These are phyloP conservation scores for Phoma herbarum DNA, from an alignment of 2,329 filamentous ascomycete species.

Conservation along the genomic window DNA sequence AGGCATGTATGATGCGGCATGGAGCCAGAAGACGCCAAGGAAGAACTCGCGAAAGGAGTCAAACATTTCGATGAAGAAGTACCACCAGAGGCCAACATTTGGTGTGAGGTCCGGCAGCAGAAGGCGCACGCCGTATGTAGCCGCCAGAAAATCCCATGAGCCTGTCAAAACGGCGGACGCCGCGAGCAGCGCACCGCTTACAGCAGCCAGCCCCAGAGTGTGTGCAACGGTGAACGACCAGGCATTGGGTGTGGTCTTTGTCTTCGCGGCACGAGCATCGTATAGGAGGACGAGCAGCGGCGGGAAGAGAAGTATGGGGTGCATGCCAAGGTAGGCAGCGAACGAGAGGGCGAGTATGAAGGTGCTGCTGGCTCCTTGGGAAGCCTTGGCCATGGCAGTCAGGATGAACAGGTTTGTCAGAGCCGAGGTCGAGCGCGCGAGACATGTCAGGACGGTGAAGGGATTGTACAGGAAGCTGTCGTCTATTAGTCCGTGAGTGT, in stretches of 20 bases:
- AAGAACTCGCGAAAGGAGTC: constrained; percentile 98
- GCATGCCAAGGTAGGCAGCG: constrained; percentile 90
- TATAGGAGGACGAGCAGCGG: constrained; percentile 83
- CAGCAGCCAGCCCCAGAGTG: constrained; percentile 61
- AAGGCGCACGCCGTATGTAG: constrained; percentile 93
- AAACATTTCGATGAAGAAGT: constrained; percentile 99
- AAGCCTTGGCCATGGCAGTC: constrained; percentile 81
- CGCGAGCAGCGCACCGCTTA: constrained; percentile 64
- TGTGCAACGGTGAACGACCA: constrained; percentile 65
- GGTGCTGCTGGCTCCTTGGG: constrained; percentile 73
- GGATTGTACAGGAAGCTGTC: constrained; percentile 90
- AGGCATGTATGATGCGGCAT: constrained; percentile 87
- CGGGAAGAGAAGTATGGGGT: constrained; percentile 85
- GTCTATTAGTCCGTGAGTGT: constrained; percentile 26
- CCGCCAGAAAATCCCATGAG: constrained; percentile 86
- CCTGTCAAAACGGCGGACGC: constrained; percentile 78
- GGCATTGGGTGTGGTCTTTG: constrained; percentile 39
- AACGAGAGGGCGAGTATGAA: constrained; percentile 86
- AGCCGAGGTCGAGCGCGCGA: constrained; percentile 86
- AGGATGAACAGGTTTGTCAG: constrained; percentile 91
- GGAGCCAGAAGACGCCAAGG: constrained; percentile 96
- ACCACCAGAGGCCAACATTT: constrained; percentile 98
- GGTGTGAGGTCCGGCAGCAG: constrained; percentile 91
- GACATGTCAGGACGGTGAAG: constrained; percentile 88
- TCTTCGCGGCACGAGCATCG: constrained; percentile 43